phyloP scores from a whole-genome alignment of 106 monocot genomes.

The Allium sativum region DNA sequence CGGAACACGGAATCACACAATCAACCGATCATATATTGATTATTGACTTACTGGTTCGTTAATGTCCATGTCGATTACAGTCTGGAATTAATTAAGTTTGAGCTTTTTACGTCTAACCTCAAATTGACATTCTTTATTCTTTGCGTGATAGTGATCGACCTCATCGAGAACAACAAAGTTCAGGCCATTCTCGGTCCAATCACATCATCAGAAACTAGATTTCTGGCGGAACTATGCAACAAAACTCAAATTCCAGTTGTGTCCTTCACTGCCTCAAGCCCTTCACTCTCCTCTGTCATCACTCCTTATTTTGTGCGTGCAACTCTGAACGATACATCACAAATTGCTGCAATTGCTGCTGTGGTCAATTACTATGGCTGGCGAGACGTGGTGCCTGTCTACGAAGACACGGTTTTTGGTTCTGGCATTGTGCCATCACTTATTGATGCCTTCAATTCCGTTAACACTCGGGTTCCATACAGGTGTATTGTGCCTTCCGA shows the following conservation, averaged over 20 bases:
- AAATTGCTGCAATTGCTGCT: constrained; percentile 42
- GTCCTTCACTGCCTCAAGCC: constrained; percentile 57
- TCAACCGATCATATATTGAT: too few relatives aligned
- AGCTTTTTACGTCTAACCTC: too few relatives aligned
- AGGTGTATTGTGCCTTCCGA: constrained; percentile 18
- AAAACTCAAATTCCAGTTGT: constrained; percentile 54
- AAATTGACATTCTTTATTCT: not conserved
- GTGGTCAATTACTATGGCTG: constrained; percentile 39
- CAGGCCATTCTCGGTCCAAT: constrained; percentile 67
- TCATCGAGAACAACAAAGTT: constrained; percentile 48
- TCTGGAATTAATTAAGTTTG: too few relatives aligned
- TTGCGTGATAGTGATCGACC: constrained; percentile 35
- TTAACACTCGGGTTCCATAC: constrained; percentile 29
- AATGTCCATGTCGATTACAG: too few relatives aligned
- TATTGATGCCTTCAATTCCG: constrained; percentile 30
- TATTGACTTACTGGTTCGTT: too few relatives aligned
- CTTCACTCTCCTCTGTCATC: constrained; percentile 19
- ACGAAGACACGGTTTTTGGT: constrained; percentile 38
- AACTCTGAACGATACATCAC: constrained; percentile 36
- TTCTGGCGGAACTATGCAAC: constrained; percentile 42
- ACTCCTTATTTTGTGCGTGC: constrained; percentile 47
- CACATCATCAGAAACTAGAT: constrained; percentile 41
- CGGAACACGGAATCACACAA: too few relatives aligned
- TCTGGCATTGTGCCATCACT: constrained; percentile 44
- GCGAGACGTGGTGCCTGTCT: constrained; percentile 46